A percentile compares a stretch with the other conserved stretches of the same genome.
phyloP scores from a whole-genome alignment of 2,329 filamentous ascomycete genomes.

The Diaporthe aspalathi region DNA sequence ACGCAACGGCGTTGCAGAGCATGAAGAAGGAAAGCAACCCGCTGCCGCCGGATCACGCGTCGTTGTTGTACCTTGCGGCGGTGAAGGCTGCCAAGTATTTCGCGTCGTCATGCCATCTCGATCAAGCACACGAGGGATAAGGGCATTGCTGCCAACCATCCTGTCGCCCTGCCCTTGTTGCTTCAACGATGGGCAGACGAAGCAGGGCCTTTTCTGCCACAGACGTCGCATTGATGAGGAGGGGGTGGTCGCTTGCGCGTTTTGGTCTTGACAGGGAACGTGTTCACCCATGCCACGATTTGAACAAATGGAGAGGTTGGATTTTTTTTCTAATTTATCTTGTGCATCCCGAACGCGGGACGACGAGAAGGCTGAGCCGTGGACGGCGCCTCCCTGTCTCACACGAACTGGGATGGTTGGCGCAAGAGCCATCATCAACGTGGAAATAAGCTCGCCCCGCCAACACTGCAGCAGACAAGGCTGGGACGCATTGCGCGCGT shows the following conservation, averaged over 20 bases:
- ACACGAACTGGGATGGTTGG: slow-evolving; percentile 41
- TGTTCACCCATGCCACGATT: slow-evolving; percentile 46
- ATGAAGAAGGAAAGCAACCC: slow-evolving; percentile 4
- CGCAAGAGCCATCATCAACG: slow-evolving; percentile 31
- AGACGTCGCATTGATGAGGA: neutral
- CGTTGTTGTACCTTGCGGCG: neutral
- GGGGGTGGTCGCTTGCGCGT: neutral
- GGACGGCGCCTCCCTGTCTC: slow-evolving; percentile 4
- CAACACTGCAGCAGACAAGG: slow-evolving; percentile 38
- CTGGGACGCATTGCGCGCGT: slow-evolving; percentile 36
- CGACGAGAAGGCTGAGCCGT: slow-evolving; percentile 42
- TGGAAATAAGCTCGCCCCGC: slow-evolving; percentile 39
- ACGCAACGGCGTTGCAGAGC: slow-evolving; percentile 27
- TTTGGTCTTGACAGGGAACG: slow-evolving; percentile 39
- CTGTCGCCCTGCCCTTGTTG: slow-evolving; percentile 5
- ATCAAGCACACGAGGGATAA: slow-evolving; percentile 1
- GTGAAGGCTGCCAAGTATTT: slow-evolving; percentile 23
- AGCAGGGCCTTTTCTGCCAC: slow-evolving; percentile 35
- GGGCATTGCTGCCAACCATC: neutral
- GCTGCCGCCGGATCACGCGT: slow-evolving; percentile 12
- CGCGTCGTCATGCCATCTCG: slow-evolving; percentile 21
- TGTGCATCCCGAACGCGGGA: neutral
- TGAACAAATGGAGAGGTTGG: slow-evolving; percentile 43
- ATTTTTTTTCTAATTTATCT: slow-evolving; percentile 28
- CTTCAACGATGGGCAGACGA: neutral